Percentiles rank a stretch among this genome's conserved stretches.
phyloP scores from a whole-genome alignment of 2,329 filamentous ascomycete genomes.

The Conoideocrella luteorostrata region DNA sequence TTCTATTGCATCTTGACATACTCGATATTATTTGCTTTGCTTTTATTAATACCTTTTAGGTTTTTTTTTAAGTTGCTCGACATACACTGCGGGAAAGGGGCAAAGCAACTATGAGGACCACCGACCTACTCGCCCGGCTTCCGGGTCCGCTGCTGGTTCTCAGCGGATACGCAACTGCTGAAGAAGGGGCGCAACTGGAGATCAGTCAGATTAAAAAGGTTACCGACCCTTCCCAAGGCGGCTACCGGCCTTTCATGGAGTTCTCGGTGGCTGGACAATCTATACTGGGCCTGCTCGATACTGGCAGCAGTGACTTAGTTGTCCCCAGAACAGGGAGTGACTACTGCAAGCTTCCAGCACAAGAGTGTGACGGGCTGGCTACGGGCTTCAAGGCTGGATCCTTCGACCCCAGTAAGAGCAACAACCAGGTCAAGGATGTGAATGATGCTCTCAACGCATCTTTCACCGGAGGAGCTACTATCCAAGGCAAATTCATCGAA shows the following conservation, averaged over 20 bases:
- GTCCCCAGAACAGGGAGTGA: neutral
- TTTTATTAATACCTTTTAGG: no score
- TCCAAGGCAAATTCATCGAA: neutral
- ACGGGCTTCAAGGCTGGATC: constrained; percentile 3
- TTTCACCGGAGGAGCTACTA: neutral
- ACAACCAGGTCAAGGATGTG: neutral
- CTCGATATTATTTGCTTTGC: no score
- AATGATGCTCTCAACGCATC: neutral
- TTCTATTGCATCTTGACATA: no score
- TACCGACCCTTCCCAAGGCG: neutral
- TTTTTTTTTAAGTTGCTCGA: no score
- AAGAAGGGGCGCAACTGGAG: neutral
- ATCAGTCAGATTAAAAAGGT: neutral
- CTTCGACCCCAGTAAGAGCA: neutral
- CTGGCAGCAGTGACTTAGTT: constrained; percentile 2
- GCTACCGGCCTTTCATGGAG: constrained; percentile 6
- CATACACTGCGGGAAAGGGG: no score
- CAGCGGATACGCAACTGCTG: neutral
- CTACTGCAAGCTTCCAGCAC: neutral
- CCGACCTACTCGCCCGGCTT: neutral
- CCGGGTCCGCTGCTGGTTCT: constrained; percentile 2
- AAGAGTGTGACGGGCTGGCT: neutral
- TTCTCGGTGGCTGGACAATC: neutral
- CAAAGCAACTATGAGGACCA: neutral
- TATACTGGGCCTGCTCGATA: constrained; percentile 4